Percentiles rank a stretch among this genome's conserved stretches.
phyloP scores from a whole-genome alignment of 2,329 filamentous ascomycete species.

The Ophiostoma tasmaniense region DNA sequence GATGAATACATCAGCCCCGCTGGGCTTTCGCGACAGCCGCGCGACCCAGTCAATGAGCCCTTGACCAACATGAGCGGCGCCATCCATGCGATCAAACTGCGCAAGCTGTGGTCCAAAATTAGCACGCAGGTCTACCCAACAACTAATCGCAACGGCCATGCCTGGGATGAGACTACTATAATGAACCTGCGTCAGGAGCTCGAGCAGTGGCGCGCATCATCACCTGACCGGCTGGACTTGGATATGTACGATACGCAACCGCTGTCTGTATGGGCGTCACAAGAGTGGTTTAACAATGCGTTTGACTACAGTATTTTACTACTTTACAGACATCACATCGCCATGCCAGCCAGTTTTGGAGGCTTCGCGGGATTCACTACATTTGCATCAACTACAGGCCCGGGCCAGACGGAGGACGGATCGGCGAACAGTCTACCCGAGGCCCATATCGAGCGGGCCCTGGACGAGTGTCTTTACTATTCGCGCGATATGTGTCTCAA shows the following conservation, averaged over 20 bases:
- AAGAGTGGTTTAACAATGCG: constrained; percentile 32
- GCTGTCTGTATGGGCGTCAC: constrained; percentile 30
- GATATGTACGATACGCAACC: neutral
- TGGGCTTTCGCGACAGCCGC: constrained; percentile 21
- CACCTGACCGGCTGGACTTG: neutral
- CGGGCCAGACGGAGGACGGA: neutral
- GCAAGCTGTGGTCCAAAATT: constrained; percentile 27
- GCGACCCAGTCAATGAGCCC: constrained; percentile 15
- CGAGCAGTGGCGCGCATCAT: constrained; percentile 22
- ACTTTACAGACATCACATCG: constrained; percentile 29
- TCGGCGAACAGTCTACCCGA: neutral
- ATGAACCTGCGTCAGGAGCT: constrained; percentile 23
- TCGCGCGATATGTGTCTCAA: constrained; percentile 28
- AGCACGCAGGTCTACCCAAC: constrained; percentile 23
- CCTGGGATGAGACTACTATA: constrained; percentile 11
- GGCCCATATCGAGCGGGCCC: neutral
- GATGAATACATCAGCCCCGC: constrained; percentile 24
- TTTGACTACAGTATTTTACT: constrained; percentile 33
- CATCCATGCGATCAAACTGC: constrained; percentile 23
- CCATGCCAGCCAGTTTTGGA: neutral
- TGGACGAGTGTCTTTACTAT: constrained; percentile 19
- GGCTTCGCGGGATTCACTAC: neutral
- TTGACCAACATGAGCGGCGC: constrained; percentile 27
- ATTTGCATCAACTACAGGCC: neutral
- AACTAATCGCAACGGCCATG: neutral